These are phyloP conservation scores for Aspergillus hiratsukae DNA, from an alignment of 2,329 filamentous ascomycete genomes.

Conservation along the genomic window DNA sequence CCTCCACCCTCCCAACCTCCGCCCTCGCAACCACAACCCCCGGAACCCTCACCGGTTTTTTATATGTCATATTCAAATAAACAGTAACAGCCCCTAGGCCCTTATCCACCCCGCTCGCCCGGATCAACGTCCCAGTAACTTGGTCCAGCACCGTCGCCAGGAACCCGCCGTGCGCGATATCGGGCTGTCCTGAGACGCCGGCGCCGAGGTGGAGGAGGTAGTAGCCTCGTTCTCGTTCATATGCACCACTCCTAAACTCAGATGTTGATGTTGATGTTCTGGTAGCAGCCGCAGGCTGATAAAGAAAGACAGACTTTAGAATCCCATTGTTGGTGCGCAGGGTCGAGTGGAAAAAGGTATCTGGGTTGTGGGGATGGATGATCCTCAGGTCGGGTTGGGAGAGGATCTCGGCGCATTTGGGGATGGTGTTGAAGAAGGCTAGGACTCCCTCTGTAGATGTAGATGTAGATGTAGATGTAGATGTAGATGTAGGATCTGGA, in stretches of 20 bases:
- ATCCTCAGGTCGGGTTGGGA: neutral
- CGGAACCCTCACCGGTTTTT: conserved; percentile 1
- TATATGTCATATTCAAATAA: conserved; percentile 1
- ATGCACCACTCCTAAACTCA: too few relatives aligned
- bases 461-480: neutral
- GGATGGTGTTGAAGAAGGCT: neutral
- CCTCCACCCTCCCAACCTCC: conserved; percentile 1
- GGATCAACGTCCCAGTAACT: conserved; percentile 1
- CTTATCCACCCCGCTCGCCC: neutral
- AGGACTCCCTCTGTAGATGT: neutral
- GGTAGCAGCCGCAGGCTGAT: neutral
- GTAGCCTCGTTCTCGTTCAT: neutral
- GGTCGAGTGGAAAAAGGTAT: conserved; percentile 3
- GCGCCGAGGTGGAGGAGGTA: conserved; percentile 4
- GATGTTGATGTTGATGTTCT: neutral
- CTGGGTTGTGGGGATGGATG: neutral
- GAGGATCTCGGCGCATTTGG: neutral
- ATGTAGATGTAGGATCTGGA: too few relatives aligned
- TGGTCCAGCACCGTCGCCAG: conserved; percentile 8
- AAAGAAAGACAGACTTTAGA: neutral
- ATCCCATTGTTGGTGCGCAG: neutral
- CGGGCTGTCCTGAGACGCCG: neutral
- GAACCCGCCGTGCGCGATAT: conserved; percentile 9
- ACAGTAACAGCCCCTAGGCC: conserved; percentile 7
- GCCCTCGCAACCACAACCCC: conserved; percentile 5